These are phyloP conservation scores for Rhodotorula babjevae DNA, from an alignment of 768 basidiomycete species.

Conservation along the genomic window DNA sequence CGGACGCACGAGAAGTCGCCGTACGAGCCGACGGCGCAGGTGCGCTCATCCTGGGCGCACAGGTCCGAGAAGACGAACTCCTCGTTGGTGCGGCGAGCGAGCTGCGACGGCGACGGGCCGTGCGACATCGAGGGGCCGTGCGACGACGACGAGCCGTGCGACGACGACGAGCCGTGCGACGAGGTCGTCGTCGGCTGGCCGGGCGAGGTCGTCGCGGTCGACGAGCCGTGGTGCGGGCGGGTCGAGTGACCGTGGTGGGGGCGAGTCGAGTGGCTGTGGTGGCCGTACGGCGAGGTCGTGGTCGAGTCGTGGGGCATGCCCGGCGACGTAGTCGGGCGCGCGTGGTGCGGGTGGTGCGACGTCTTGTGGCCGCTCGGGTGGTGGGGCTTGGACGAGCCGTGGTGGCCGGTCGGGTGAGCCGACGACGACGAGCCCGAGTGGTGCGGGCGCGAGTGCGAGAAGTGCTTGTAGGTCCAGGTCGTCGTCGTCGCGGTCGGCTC, in stretches of 20 bases:
- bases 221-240: not conserved
- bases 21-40: conserved; percentile 20
- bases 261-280: not conserved
- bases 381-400: not conserved
- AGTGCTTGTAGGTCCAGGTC: no score
- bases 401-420: no score
- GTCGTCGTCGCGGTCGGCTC: no score
- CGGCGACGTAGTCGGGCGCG: not conserved
- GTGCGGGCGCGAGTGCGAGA: not conserved
- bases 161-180: not conserved
- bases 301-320: not conserved
- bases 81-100: conserved; percentile 17
- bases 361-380: not conserved
- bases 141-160: not conserved
- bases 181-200: conserved; percentile 12
- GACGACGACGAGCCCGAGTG: no score
- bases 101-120: conserved; percentile 6
- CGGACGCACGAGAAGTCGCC: conserved; percentile 37
- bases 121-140: not conserved
- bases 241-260: conserved; percentile 11
- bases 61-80: conserved; percentile 37
- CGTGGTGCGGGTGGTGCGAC: conserved; percentile 1
- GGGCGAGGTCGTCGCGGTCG: not conserved
- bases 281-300: conserved; percentile 13
- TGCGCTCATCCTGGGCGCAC: conserved; percentile 37